phyloP scores from a whole-genome alignment of 2,329 filamentous ascomycete species.

The Chaetomiaceae sp. region DNA sequence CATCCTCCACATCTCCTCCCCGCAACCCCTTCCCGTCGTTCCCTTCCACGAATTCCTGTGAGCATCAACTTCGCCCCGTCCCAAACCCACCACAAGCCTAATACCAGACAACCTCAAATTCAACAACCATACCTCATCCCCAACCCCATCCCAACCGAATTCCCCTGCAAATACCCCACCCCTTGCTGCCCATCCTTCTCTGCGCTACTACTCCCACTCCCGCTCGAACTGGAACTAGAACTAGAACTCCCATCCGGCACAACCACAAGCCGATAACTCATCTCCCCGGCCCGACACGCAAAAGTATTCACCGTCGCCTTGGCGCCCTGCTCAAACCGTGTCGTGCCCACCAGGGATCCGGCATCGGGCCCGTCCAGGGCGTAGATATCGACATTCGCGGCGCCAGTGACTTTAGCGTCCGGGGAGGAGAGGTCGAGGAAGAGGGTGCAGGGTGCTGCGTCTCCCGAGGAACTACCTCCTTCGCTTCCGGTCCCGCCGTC shows the following conservation, averaged over 20 bases:
- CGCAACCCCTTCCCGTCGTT: too few relatives aligned
- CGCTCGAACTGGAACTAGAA: neutral
- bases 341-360: constrained; percentile 14
- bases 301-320: constrained; percentile 14
- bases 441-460: neutral
- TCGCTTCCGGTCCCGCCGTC: too few relatives aligned
- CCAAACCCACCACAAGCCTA: neutral
- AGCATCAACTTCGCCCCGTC: too few relatives aligned
- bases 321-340: neutral
- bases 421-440: neutral
- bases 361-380: constrained; percentile 16
- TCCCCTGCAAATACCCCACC: constrained; percentile 8
- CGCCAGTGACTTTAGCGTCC: neutral
- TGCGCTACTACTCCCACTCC: neutral
- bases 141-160: constrained; percentile 7
- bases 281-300: constrained; percentile 16
- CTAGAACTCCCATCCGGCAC: neutral
- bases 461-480: too few relatives aligned
- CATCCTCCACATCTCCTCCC: too few relatives aligned
- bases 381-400: constrained; percentile 15
- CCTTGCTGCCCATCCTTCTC: neutral
- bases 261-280: constrained; percentile 19
- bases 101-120: neutral
- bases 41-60: too few relatives aligned
- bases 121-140: constrained; percentile 12